Percentiles rank a stretch among this genome's conserved stretches.
phyloP scores from a whole-genome alignment of 805 yeast genomes.

The Wickerhamiella lipophila region DNA sequence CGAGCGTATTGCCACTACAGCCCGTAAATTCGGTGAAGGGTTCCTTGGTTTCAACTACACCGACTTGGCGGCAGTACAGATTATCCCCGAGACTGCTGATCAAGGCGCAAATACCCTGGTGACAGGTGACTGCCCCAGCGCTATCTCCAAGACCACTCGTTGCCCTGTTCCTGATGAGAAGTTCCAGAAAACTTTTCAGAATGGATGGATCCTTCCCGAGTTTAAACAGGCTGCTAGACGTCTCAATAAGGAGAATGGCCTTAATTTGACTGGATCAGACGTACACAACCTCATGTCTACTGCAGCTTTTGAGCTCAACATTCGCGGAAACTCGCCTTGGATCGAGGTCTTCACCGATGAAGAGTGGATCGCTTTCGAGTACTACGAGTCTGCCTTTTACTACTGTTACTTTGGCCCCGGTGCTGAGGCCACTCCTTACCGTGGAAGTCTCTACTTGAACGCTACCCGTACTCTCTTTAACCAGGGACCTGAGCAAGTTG shows the following conservation, averaged over 20 bases:
- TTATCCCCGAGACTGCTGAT: constrained; percentile 18
- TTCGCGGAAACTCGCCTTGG: constrained; percentile 35
- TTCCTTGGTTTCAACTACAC: constrained; percentile 23
- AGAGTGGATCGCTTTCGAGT: constrained; percentile 24
- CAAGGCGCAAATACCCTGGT: constrained; percentile 23
- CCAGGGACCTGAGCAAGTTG: constrained; percentile 29
- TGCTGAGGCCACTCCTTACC: constrained; percentile 20
- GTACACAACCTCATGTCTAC: constrained; percentile 32
- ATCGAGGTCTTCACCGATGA: constrained; percentile 26
- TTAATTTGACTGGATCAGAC: constrained; percentile 32
- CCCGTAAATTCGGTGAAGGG: constrained; percentile 24
- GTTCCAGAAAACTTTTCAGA: background rate
- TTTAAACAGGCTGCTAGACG: constrained; percentile 20
- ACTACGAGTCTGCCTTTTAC: constrained; percentile 20
- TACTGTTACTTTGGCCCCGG: constrained; percentile 27
- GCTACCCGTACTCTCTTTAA: constrained; percentile 38
- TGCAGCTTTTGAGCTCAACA: constrained; percentile 42
- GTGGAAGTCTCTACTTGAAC: constrained; percentile 38
- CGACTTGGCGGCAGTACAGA: constrained; percentile 19
- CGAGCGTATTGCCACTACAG: constrained; percentile 33
- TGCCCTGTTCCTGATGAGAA: constrained; percentile 13
- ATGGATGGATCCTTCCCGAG: constrained; percentile 13
- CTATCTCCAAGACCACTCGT: constrained; percentile 8
- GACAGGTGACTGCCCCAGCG: constrained; percentile 13
- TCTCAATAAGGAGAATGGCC: constrained; percentile 19